Evolutionary conservation across 805 yeast species (phyloP), one percentile per base, ranked within the genome.

Genomic region (Zygoascus flipseniorum): DNA sequence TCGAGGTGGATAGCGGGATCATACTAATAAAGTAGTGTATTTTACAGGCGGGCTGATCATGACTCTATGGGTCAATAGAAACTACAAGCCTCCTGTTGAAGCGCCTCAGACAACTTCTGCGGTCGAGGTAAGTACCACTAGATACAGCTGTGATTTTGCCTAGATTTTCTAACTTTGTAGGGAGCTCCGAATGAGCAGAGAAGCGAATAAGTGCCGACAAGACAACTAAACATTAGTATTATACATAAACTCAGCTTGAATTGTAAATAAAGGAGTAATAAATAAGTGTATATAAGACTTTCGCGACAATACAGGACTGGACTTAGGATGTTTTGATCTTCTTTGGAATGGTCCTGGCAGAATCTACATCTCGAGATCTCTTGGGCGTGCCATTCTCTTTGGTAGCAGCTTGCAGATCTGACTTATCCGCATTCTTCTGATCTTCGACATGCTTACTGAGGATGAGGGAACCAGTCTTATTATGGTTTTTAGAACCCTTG

Each of bases 61-160:
- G 46, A 45, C 56, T 28, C n/a, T 53, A 31, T 51, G 49, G 49
- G 49, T 42, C 16, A 46, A 46, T 16, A 20, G 49, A 46, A 32
- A 35, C 39, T 35, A 13, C 8, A 35, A 35, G 39, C 16, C 39
- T 35, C 39, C 39, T 35, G 39, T 35, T 35, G 39, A 35, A 35
- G 39, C 39, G 16, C 8, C 39, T 11, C 39, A 35, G 39, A 10
- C 5, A 4, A 5, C 39, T 13, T 13, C 13, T 35, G 39, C 39
- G 4, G 8, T 35, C 16, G 39, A 35, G 39, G 39, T 35, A 35
- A n/a, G 39, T 35, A 8, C 16, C 5, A 35, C 8, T 35, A n/a
- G 39, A 5, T 35, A 3, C 8, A 10, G 39, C 13, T 35, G 16
- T 5, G 8, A 35, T 5, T 11, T 35, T 35, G 3, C 6, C 28